phyloP scores from a whole-genome alignment of 1,139 yeast genomes.

The Hansenula sp. region DNA sequence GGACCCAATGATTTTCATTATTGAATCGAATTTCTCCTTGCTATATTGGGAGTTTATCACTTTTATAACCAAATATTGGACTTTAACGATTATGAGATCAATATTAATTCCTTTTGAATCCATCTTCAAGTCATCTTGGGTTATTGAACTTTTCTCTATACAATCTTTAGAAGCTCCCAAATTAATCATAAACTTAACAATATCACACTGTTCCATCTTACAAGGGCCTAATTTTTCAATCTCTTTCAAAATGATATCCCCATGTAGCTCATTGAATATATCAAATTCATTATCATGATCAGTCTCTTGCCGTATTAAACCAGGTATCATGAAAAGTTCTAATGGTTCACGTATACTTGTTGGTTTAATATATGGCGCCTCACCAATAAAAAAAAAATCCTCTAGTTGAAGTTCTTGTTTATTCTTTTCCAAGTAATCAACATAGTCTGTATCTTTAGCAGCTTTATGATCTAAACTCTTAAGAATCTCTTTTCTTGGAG shows the following conservation, averaged over 20 bases:
- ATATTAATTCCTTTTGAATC: constrained; percentile 6
- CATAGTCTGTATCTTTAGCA: constrained; percentile 6
- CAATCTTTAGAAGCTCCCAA: constrained; percentile 9
- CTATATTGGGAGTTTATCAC: constrained; percentile 3
- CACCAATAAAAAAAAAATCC: constrained; percentile 12
- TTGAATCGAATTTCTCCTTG: neutral
- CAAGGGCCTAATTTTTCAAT: too few relatives aligned
- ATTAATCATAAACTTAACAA: constrained; percentile 4
- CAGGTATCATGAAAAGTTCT: constrained; percentile 4
- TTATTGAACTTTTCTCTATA: neutral
- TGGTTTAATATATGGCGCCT: constrained; percentile 4
- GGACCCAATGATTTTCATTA: constrained; percentile 10
- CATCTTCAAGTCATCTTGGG: constrained; percentile 3
- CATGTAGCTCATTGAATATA: constrained; percentile 7
- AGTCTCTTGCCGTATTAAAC: neutral
- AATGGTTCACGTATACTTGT: neutral
- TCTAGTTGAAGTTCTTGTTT: constrained; percentile 6
- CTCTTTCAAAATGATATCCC: neutral
- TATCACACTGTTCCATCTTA: neutral
- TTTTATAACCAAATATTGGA: constrained; percentile 8
- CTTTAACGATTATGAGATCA: constrained; percentile 2
- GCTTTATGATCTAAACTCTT: constrained; percentile 10
- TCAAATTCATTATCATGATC: constrained; percentile 1
- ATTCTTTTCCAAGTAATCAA: constrained; percentile 9
- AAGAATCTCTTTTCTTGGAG: constrained; percentile 3